Evolutionary conservation across 148 eudicot genomes (phyloP).

Genomic region (Nyssa sinensis): DNA sequence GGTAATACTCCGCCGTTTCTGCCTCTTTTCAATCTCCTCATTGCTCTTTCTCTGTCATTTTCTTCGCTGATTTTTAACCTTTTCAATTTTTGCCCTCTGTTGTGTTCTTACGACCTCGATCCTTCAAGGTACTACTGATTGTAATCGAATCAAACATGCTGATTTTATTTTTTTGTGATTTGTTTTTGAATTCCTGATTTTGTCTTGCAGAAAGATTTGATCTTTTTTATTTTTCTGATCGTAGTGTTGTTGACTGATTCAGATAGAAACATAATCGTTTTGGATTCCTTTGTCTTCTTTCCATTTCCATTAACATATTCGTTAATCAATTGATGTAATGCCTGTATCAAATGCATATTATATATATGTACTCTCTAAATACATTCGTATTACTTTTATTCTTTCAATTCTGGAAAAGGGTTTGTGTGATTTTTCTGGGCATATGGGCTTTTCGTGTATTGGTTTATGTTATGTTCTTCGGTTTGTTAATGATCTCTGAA

Average conservation of each 20-base stretch:
- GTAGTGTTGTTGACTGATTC: background rate
- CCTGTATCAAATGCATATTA: background rate
- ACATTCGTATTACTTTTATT: background rate
- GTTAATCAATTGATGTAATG: background rate
- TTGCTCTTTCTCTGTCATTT: too few relatives aligned
- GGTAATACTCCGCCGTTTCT: background rate
- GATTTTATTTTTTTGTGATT: slow-evolving; percentile 1
- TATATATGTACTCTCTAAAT: background rate
- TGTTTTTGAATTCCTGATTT: background rate
- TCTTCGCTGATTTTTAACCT: background rate
- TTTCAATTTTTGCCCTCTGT: background rate
- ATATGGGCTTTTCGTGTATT: background rate
- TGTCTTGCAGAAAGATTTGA: background rate
- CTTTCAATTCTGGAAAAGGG: background rate
- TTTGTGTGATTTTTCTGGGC: background rate
- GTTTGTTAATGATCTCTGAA: background rate
- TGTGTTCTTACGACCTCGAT: slow-evolving; percentile 4
- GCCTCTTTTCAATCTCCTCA: background rate
- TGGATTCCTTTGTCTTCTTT: background rate
- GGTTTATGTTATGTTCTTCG: background rate
- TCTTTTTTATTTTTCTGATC: background rate
- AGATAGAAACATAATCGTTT: background rate
- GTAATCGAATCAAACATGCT: background rate
- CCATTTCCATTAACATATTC: background rate
- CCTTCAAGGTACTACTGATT: background rate